Conservation (phyloP, 805 yeast genomes). For the Nakazawaea wickerhamii region DNA sequence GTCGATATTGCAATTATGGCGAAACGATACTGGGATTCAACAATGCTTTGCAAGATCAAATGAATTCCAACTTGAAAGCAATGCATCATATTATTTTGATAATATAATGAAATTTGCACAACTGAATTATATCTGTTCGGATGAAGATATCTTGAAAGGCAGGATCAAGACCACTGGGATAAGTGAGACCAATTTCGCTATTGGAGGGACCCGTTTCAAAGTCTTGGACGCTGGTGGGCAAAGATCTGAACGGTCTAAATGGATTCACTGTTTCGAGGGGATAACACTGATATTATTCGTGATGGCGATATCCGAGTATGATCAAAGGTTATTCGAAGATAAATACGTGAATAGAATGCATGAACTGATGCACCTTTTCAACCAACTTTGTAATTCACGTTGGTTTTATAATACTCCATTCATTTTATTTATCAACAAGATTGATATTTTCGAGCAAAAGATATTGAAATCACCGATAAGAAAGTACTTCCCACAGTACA, state of each 20-base stretch:
- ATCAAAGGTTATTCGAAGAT: constrained; percentile 88
- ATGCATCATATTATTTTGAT: constrained; percentile 77
- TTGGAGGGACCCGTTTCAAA: constrained; percentile 59
- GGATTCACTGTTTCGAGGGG: constrained; percentile 93
- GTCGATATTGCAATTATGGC: constrained; percentile 71
- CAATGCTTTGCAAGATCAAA: constrained; percentile 55
- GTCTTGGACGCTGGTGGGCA: constrained; percentile 97
- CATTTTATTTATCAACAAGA: constrained; percentile 83
- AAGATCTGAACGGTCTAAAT: constrained; percentile 81
- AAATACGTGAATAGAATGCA: constrained; percentile 84
- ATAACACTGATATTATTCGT: constrained; percentile 86
- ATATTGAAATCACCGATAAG: constrained; percentile 59
- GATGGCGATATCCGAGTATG: constrained; percentile 86
- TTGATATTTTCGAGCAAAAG: constrained; percentile 74
- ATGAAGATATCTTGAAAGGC: constrained; percentile 83
- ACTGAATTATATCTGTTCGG: constrained; percentile 61
- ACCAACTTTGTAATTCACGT: constrained; percentile 73
- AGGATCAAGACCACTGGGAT: constrained; percentile 95
- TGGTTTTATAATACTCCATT: constrained; percentile 88
- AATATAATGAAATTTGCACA: constrained; percentile 61
- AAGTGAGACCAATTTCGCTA: constrained; percentile 74
- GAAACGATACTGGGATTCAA: constrained; percentile 58
- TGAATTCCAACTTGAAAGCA: constrained; percentile 80
- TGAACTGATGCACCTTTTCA: constrained; percentile 82
- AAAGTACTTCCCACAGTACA: constrained; percentile 72